phyloP scores from a whole-genome alignment of 768 basidiomycete genomes.

The Mycena metata region DNA sequence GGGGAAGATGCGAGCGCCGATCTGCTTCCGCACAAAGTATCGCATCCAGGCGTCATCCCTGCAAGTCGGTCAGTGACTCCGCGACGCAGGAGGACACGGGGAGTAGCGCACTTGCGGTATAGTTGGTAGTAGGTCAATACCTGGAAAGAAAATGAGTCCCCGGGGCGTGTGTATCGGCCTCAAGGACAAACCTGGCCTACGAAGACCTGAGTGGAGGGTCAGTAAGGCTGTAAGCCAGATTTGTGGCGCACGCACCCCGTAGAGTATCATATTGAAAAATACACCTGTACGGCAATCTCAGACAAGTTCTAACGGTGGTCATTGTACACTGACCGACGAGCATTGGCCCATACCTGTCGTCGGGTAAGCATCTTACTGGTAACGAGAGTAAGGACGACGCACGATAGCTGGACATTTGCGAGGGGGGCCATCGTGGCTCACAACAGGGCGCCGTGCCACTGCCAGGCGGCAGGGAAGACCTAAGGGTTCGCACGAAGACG shows the following conservation, averaged over 20 bases:
- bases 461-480: neutral
- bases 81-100: too few species aligned
- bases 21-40: slow-evolving; percentile 5
- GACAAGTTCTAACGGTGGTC: too few species aligned
- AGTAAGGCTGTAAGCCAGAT: neutral
- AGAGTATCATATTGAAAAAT: slow-evolving; percentile 32
- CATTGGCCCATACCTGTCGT: slow-evolving; percentile 16
- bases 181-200: slow-evolving; percentile 2
- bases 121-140: slow-evolving; percentile 16
- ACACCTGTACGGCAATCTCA: slow-evolving; percentile 3
- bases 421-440: slow-evolving; percentile 13
- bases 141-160: neutral
- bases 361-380: neutral
- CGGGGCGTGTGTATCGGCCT: neutral
- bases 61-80: neutral
- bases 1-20: neutral
- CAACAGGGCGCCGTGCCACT: neutral
- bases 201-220: neutral
- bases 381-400: neutral
- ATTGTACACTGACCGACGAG: neutral
- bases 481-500: neutral
- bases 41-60: slow-evolving; percentile 24
- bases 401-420: slow-evolving; percentile 15
- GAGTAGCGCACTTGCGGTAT: slow-evolving; percentile 1
- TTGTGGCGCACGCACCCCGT: slow-evolving; percentile 15